Percentiles rank a stretch among this genome's conserved stretches.
phyloP scores from a whole-genome alignment of 1,139 yeast species.

The Yamadazyma taylorii region DNA sequence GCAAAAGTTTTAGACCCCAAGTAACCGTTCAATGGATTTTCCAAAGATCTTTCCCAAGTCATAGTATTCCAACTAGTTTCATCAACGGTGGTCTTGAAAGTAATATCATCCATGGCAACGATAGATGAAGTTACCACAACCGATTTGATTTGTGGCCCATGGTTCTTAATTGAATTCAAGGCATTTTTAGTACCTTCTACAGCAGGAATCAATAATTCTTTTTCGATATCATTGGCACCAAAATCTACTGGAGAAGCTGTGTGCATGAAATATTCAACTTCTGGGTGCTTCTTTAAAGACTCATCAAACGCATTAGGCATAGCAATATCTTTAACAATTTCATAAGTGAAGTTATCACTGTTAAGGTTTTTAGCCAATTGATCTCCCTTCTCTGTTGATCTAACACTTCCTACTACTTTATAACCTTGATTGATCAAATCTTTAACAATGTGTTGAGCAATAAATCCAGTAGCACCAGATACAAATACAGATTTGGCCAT shows the following conservation, averaged over 20 bases:
- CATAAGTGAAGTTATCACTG: conserved; percentile 36
- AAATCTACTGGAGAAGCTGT: conserved; percentile 32
- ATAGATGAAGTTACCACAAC: conserved; percentile 30
- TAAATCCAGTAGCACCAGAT: conserved; percentile 39
- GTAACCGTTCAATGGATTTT: conserved; percentile 24
- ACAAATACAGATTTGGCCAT: conserved; percentile 26
- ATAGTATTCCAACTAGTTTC: conserved; percentile 42
- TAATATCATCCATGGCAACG: conserved; percentile 16
- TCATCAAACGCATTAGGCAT: conserved; percentile 53
- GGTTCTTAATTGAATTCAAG: conserved; percentile 20
- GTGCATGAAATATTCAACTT: conserved; percentile 55
- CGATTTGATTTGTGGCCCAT: conserved; percentile 24
- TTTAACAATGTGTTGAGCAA: conserved; percentile 34
- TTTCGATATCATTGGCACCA: conserved; percentile 17
- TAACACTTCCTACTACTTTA: conserved; percentile 57
- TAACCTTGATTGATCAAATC: conserved; percentile 38
- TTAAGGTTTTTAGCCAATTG: conserved; percentile 32
- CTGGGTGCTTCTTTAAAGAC: conserved; percentile 47
- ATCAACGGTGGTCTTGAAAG: too few relatives aligned
- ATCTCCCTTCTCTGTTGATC: conserved; percentile 54
- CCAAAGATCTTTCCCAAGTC: conserved; percentile 31
- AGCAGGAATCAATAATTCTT: conserved; percentile 20
- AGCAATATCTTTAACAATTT: conserved; percentile 51
- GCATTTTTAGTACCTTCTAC: conserved; percentile 25
- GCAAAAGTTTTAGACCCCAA: conserved; percentile 33